Evolutionary conservation across 305 asterid species (phyloP).

Genomic region (Plantago rigida): DNA sequence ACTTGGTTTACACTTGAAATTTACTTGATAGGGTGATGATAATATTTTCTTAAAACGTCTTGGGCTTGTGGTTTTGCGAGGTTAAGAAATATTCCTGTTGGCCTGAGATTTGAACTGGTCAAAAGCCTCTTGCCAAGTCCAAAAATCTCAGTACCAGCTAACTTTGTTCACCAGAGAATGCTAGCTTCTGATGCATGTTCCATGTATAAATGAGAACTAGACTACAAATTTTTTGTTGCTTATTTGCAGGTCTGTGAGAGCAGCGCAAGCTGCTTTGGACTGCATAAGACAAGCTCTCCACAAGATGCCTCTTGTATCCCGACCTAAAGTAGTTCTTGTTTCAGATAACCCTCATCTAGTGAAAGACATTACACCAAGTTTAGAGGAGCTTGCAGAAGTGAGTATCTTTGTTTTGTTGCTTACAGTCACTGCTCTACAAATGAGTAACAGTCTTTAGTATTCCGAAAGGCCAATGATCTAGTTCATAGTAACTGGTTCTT

Average conservation of each 20-base stretch:
- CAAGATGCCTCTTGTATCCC: conserved; percentile 32
- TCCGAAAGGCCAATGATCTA: conserved; percentile 10
- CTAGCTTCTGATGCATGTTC: conserved; percentile 10
- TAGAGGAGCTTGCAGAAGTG: conserved; percentile 70
- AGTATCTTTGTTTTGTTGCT: conserved; percentile 18
- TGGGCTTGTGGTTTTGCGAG: background rate
- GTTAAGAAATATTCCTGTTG: too few species aligned
- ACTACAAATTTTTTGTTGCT: background rate
- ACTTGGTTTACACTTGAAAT: too few species aligned
- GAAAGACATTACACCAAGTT: conserved; percentile 42
- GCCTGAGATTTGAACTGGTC: background rate
- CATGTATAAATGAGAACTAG: background rate
- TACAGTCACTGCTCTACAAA: conserved; percentile 1
- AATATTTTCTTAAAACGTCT: background rate
- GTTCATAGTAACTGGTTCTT: background rate
- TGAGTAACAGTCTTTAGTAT: conserved; percentile 6
- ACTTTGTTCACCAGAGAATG: conserved; percentile 6
- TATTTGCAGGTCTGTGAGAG: conserved; percentile 65
- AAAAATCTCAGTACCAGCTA: conserved; percentile 4
- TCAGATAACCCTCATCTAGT: conserved; percentile 77
- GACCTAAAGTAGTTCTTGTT: conserved; percentile 68
- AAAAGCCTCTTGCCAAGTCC: conserved; percentile 3
- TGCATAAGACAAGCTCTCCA: conserved; percentile 48
- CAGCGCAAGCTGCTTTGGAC: conserved; percentile 58
- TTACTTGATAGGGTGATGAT: background rate